These are phyloP conservation scores for Artomyces pyxidatus DNA, from an alignment of 768 basidiomycete genomes.

Conservation along the genomic window DNA sequence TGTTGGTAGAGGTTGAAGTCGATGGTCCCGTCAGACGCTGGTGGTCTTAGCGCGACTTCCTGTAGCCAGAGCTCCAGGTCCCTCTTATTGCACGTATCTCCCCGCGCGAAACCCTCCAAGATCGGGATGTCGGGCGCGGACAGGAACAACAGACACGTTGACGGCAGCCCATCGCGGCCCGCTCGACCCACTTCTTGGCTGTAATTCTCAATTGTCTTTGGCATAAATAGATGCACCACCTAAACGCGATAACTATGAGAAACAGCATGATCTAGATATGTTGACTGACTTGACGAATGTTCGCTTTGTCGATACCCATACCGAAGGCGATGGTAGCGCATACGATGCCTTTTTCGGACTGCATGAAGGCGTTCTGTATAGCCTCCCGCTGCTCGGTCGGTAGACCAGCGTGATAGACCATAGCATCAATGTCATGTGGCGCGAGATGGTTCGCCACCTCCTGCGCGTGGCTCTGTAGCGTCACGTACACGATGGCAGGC, in stretches of 20 bases:
- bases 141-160: conserved; percentile 39
- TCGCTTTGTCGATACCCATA: conserved; percentile 37
- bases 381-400: conserved; percentile 26
- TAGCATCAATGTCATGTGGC: conserved; percentile 21
- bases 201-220: conserved; percentile 40
- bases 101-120: conserved; percentile 40
- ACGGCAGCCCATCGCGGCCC: conserved; percentile 33
- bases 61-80: conserved; percentile 34
- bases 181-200: conserved; percentile 40
- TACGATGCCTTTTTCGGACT: conserved; percentile 29
- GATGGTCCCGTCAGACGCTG: conserved; percentile 29
- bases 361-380: conserved; percentile 34
- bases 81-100: conserved; percentile 36
- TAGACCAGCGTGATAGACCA: conserved; percentile 38
- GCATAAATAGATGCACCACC: conserved; percentile 35
- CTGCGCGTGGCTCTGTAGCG: conserved; percentile 34
- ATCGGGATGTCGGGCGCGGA: conserved; percentile 34
- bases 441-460: conserved; percentile 26
- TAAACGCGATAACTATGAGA: conserved; percentile 12
- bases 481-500: conserved; percentile 39
- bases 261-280: background rate
- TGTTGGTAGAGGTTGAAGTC: conserved; percentile 37
- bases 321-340: conserved; percentile 39
- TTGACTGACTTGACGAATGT: background rate
- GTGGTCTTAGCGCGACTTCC: conserved; percentile 28